Conservation (phyloP, 2,329 filamentous ascomycete genomes). For the Aspergillus neotritici region DNA sequence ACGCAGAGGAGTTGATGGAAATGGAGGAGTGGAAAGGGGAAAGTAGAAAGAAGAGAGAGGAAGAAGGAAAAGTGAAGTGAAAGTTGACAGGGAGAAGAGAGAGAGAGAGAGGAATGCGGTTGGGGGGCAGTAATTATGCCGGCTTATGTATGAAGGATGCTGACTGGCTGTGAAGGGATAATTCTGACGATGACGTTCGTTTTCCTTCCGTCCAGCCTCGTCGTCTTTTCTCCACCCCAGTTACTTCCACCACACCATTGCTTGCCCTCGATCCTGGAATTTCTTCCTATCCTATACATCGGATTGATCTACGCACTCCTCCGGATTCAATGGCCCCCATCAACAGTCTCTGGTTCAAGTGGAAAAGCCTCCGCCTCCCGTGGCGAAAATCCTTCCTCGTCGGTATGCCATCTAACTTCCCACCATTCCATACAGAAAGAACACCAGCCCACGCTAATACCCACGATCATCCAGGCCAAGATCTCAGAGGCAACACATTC, state of each 20-base stretch:
- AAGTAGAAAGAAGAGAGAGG: no score
- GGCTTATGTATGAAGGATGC: no score
- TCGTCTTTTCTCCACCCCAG: no score
- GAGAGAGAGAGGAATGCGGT: slow-evolving; percentile 4
- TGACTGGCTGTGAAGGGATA: background rate
- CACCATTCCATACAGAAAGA: background rate
- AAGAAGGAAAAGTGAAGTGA: no score
- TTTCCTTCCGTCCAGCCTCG: slow-evolving; percentile 9
- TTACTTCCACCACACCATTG: no score
- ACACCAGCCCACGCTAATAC: slow-evolving; percentile 11
- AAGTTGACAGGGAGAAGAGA: background rate
- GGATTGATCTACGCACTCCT: background rate
- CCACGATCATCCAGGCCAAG: slow-evolving; percentile 43
- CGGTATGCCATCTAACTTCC: slow-evolving; percentile 34
- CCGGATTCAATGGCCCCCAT: slow-evolving; percentile 33
- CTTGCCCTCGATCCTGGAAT: no score
- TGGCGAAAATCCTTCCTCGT: slow-evolving; percentile 58
- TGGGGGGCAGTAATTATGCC: no score
- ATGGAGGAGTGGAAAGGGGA: no score
- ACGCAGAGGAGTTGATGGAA: no score
- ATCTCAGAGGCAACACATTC: slow-evolving; percentile 60
- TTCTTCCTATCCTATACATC: no score
- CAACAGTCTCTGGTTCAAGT: slow-evolving; percentile 54
- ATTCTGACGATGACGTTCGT: slow-evolving; percentile 23
- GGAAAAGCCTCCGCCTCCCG: slow-evolving; percentile 57